These are phyloP conservation scores for Brassica nigra DNA, from an alignment of 345 rosid genomes.

Conservation along the genomic window DNA sequence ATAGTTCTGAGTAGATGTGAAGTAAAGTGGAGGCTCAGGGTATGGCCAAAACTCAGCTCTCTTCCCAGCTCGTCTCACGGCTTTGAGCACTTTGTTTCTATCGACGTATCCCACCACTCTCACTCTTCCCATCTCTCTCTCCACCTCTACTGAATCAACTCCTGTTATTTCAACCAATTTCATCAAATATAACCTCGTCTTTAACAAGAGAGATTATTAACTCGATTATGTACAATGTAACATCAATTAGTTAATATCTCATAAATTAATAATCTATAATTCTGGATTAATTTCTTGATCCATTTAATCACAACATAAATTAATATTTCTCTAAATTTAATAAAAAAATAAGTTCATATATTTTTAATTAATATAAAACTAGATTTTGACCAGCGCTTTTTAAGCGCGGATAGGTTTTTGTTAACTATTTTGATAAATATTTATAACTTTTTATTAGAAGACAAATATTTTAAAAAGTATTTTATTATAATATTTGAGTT, in stretches of 20 bases:
- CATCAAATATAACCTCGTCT: not conserved
- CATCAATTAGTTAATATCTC: not conserved
- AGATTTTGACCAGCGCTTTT: no score
- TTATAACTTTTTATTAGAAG: no score
- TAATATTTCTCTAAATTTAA: not conserved
- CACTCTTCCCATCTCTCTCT: constrained; percentile 70
- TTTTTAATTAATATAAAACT: not conserved
- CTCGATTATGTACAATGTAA: not conserved
- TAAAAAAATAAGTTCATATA: not conserved
- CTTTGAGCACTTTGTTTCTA: constrained; percentile 79
- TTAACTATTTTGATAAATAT: no score
- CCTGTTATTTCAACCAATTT: constrained; percentile 44
- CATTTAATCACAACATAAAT: not conserved
- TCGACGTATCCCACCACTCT: constrained; percentile 84
- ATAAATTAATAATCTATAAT: not conserved
- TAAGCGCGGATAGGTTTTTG: no score
- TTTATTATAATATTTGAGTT: no score
- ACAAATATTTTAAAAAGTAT: no score
- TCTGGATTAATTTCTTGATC: not conserved
- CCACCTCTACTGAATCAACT: constrained; percentile 78
- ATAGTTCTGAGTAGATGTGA: constrained; percentile 62
- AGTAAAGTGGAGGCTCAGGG: constrained; percentile 82
- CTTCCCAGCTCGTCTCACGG: constrained; percentile 84
- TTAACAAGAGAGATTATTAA: not conserved
- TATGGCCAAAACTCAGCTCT: constrained; percentile 96